Base-by-base conservation (phyloP, 2,329 filamentous ascomycete species). In the Fusarium chuoi region DNA sequence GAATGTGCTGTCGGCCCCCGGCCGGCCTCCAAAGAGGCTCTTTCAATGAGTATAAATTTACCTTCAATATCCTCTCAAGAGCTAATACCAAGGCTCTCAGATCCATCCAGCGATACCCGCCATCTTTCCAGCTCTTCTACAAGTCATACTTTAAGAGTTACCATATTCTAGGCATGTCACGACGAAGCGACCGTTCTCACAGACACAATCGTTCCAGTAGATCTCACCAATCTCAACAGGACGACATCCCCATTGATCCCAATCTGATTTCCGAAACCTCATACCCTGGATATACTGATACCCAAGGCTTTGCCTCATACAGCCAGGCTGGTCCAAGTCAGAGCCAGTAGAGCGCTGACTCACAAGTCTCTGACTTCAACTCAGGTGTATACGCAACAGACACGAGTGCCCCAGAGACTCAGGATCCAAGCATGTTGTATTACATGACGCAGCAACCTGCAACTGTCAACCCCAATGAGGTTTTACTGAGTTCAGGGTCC, bases 271-370 rank as follows among this genome's bases (percentile, higher is more conserved):
- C 26, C 5, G 65, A 54, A 30, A 3, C 39, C 3, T 7, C 36
- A 20, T 73, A 48, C 48, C n/a, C 26, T 7, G 49, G 20, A 8
- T 54, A 68, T 2, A 30, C 41, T 20, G 45, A 67, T 24, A 18
- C 55, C 6, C 54, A 62, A 2, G 26, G 18, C 14, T 59, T 51
- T 48, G 20, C 18, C 14, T 62, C 35, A 41, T 64, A 63, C 52
- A 42, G n/a, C 66, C 69, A 71, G 42, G 68, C 56, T 51, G 57
- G 57, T 66, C 71, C 76, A 71, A 63, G 52, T 75, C 65, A 76
- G 44, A 65, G 58, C 63, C 74, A 68, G 14, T 78, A 78, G 76
- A 71, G 68, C 62, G 18, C 45, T 36, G 62, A 71, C 65, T 51
- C 30, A n/a, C 66, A 62, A 46, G 45, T 49, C 57, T 59, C 58